A percentile compares a stretch with the other conserved stretches of the same genome.
These are phyloP conservation scores for Suillus placidus DNA, from an alignment of 768 basidiomycete genomes.

Conservation along the genomic window DNA sequence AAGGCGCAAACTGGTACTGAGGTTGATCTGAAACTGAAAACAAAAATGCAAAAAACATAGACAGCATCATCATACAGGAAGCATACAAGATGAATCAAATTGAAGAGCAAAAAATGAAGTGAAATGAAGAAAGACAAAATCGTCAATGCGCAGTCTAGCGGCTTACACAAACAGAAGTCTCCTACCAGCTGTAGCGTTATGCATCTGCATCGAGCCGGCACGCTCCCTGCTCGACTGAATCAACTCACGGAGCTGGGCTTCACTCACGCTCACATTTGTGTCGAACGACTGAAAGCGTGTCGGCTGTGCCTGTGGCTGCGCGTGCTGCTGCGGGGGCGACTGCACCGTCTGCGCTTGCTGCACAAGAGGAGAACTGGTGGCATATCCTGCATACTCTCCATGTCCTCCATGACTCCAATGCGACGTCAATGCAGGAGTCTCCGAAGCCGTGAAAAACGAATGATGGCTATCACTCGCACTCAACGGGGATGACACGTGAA, in stretches of 20 bases:
- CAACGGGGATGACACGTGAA: slow-evolving; percentile 57
- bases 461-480: slow-evolving; percentile 52
- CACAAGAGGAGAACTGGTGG: slow-evolving; percentile 48
- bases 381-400: slow-evolving; percentile 45
- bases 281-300: slow-evolving; percentile 61
- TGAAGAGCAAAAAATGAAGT: slow-evolving; percentile 29
- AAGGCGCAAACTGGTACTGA: slow-evolving; percentile 42
- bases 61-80: slow-evolving; percentile 12
- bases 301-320: slow-evolving; percentile 21
- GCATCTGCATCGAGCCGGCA: slow-evolving; percentile 36
- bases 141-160: slow-evolving; percentile 15
- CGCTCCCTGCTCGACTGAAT: slow-evolving; percentile 72
- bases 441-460: slow-evolving; percentile 45
- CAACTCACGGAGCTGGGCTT: slow-evolving; percentile 76
- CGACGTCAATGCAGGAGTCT: slow-evolving; percentile 38
- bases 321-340: slow-evolving; percentile 36
- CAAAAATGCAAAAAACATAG: slow-evolving; percentile 19
- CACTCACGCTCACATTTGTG: slow-evolving; percentile 56
- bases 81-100: slow-evolving; percentile 24
- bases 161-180: slow-evolving; percentile 45
- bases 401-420: slow-evolving; percentile 50
- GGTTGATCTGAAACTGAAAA: slow-evolving; percentile 39
- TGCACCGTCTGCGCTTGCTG: slow-evolving; percentile 46
- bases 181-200: slow-evolving; percentile 49
- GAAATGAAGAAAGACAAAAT: slow-evolving; percentile 29